Evolutionary conservation across 306 rosid genomes (phyloP), one percentile per base, ranked within the genome.

Genomic region (Malus sieversii): DNA sequence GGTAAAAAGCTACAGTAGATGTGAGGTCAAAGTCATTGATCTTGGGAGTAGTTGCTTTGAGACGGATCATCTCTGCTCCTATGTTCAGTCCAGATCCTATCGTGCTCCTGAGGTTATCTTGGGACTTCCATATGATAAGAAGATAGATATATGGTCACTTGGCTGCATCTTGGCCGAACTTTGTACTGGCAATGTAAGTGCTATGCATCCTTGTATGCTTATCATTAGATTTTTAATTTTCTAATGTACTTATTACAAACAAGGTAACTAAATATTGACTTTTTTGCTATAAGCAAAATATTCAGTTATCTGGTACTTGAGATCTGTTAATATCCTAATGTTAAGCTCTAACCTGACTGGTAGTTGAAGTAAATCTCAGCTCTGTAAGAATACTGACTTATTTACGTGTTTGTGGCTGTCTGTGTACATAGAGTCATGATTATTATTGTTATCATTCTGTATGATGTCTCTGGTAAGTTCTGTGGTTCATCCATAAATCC

Each of bases 71-170:
- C 97, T 96, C 79, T 96, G 98, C 84, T 92, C 98, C 14, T 96
- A 96, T 60, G 99, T 96, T 78, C 99, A 96, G 76, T 96, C 99
- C 57, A 91, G 99, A 85, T 92, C 99, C 73, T 96, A 96, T 88
- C 98, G 99, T n/a, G 98, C 99, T 80, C 99, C 99, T 8, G 99
- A 96, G 90, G 99, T 96, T 86, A 92, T 96, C 70, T 81, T 96
- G 86, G 99, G 99, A 73, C 96, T 92, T 88, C 82, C 98, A 60
- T 96, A 96, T 86, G 92, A 90, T 77, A 92, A 92, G 85, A 92
- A 96, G 92, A 96, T 96, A 75, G 99, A 96, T 83, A 83, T 96
- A 72, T 96, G 99, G 99, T 96, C 99, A 68, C 99, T 96, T 83
- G 99, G 99, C 79, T 96, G 99, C 85, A 96, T 96, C 87, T 86